These are phyloP conservation scores for Liquidambar formosana DNA, from an alignment of 164 flowering plant species.

Conservation along the genomic window DNA sequence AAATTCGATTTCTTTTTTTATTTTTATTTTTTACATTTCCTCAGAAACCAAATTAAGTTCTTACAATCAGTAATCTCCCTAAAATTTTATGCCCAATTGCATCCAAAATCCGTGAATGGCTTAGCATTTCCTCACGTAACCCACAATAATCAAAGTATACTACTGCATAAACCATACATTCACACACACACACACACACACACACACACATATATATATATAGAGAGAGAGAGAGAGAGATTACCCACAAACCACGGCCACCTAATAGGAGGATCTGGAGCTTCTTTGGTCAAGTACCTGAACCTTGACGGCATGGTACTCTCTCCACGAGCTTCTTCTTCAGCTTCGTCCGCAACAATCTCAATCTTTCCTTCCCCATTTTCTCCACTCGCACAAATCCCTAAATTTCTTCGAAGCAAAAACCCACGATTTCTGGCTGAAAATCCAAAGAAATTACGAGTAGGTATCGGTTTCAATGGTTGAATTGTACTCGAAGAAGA, in stretches of 20 bases:
- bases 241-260: slow-evolving; percentile 86
- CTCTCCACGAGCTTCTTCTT: slow-evolving; percentile 41
- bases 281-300: slow-evolving; percentile 66
- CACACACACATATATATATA: too few relatives aligned
- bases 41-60: background rate
- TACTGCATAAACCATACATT: background rate
- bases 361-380: slow-evolving; percentile 22
- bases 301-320: slow-evolving; percentile 75
- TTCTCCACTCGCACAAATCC: slow-evolving; percentile 19
- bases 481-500: slow-evolving; percentile 10
- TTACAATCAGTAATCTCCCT: too few relatives aligned
- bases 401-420: background rate
- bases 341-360: slow-evolving; percentile 36
- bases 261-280: slow-evolving; percentile 65
- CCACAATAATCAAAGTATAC: background rate
- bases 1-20: too few relatives aligned
- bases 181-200: too few relatives aligned
- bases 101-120: too few relatives aligned
- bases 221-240: background rate
- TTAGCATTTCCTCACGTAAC: too few relatives aligned
- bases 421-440: slow-evolving; percentile 12
- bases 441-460: slow-evolving; percentile 7
- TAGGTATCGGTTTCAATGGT: background rate
- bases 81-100: too few relatives aligned
- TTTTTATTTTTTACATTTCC: background rate